Conservation (phyloP, 176 grass and related monocot species). For the Avena atlantica region DNA sequence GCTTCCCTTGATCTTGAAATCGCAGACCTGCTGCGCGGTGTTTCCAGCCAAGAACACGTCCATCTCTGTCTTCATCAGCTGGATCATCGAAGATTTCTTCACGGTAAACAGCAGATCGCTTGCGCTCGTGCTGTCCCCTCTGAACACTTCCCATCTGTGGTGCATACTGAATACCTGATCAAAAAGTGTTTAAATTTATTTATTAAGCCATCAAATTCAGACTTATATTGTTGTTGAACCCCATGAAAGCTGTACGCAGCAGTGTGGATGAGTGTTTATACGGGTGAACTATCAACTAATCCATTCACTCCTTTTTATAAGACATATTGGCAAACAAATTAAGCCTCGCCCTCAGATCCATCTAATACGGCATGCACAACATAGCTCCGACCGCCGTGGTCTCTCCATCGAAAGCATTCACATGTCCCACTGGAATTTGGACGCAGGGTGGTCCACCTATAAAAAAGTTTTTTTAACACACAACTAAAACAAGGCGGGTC, state of each 20-base stretch:
- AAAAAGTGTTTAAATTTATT: too few species aligned
- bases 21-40: slow-evolving; percentile 41
- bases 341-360: too few species aligned
- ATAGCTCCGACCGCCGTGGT: too few species aligned
- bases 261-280: too few species aligned
- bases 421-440: too few species aligned
- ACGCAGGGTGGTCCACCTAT: too few species aligned
- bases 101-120: slow-evolving; percentile 58
- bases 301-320: too few species aligned
- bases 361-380: too few species aligned
- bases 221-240: background rate
- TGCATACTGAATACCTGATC: slow-evolving; percentile 60
- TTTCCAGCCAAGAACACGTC: slow-evolving; percentile 74
- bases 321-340: too few species aligned
- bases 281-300: background rate
- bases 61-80: slow-evolving; percentile 65
- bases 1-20: slow-evolving; percentile 84
- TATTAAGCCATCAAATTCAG: background rate
- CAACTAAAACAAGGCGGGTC: too few species aligned
- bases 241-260: background rate
- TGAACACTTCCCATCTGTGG: slow-evolving; percentile 60
- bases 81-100: slow-evolving; percentile 63
- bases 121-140: slow-evolving; percentile 57
- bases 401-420: too few species aligned
- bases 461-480: too few species aligned